Base-by-base conservation (phyloP, 768 basidiomycete species). In the Rhodotorula diobovata region DNA sequence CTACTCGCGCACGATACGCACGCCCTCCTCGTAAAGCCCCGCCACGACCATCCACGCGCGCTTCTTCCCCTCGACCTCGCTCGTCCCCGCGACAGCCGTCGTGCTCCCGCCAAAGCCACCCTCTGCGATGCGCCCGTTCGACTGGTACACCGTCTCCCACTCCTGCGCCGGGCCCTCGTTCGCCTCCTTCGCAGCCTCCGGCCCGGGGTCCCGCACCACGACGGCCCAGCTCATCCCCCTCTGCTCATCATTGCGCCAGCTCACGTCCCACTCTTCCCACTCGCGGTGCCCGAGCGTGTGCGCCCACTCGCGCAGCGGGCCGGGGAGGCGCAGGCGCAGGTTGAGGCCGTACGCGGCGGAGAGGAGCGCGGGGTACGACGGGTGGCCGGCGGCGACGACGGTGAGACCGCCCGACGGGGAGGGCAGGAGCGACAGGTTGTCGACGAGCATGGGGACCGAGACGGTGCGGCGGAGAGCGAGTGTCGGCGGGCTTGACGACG, bases 21-120 rank as follows among this genome's bases (percentile, higher is more conserved):
- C 61, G 3, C 70, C 70, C 56, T 67, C 66, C 55, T 63, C 70
- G 50, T 71, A 71, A 56, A 71, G 28, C 51, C 70, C 70, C 2
- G 56, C 51, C 0, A 71, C 70, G 21, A 55, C 60, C 28, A 71
- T 37, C 70, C 70, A 71, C n/a, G 43, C 28, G 25, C 48, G 48
- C 48, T 6, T 55, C 48, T 66, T 39, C 20, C 48, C 48, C 11
- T 46, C 51, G 28, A 21, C 57, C 25, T 32, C n/a, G 7, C 41
- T 21, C 5, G 1, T 48, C 16, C 70, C 65, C 8, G 51, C 53
- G 1, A 71, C 53, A 6, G 61, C 56, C 4, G 70, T 71, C 50
- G 70, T 63, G 18, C 50, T 54, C 41, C 60, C 61, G 14, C 70
- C 70, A n/a, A 67, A 71, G 12, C 56, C 70, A 5, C 57, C 50